Conservation (phyloP, 805 yeast genomes). For the Priceomyces medius region DNA sequence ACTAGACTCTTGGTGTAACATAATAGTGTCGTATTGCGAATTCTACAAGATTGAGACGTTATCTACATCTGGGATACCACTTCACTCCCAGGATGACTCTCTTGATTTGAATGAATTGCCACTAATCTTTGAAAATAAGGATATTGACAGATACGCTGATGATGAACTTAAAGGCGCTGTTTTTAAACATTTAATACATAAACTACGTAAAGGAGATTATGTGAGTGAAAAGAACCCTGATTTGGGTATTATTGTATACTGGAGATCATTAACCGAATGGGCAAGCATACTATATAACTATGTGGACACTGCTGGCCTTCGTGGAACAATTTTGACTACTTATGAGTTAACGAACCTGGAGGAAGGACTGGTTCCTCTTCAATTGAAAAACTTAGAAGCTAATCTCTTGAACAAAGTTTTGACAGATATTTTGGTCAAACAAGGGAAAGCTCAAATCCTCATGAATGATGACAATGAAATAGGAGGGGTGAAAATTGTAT, state of each 20-base stretch:
- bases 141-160: constrained; percentile 53
- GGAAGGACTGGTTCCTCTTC: constrained; percentile 55
- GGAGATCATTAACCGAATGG: constrained; percentile 56
- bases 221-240: constrained; percentile 49
- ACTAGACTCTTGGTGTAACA: constrained; percentile 69
- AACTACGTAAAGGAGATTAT: constrained; percentile 56
- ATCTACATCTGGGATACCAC: constrained; percentile 28
- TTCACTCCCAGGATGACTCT: constrained; percentile 25
- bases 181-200: constrained; percentile 53
- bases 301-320: constrained; percentile 72
- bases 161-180: constrained; percentile 57
- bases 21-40: constrained; percentile 63
- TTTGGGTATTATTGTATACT: constrained; percentile 64
- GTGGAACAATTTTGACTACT: constrained; percentile 72
- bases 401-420: constrained; percentile 53
- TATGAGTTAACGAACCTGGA: constrained; percentile 72
- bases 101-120: constrained; percentile 21
- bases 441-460: constrained; percentile 71
- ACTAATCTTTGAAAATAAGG: constrained; percentile 49
- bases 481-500: constrained; percentile 76
- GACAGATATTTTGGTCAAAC: constrained; percentile 53
- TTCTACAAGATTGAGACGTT: constrained; percentile 41
- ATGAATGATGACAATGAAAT: constrained; percentile 59
- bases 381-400: constrained; percentile 63
- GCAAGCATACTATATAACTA: constrained; percentile 30